Evolutionary conservation across 73 alveolate species (phyloP).

Genomic region (Paramecium bursaria): DNA sequence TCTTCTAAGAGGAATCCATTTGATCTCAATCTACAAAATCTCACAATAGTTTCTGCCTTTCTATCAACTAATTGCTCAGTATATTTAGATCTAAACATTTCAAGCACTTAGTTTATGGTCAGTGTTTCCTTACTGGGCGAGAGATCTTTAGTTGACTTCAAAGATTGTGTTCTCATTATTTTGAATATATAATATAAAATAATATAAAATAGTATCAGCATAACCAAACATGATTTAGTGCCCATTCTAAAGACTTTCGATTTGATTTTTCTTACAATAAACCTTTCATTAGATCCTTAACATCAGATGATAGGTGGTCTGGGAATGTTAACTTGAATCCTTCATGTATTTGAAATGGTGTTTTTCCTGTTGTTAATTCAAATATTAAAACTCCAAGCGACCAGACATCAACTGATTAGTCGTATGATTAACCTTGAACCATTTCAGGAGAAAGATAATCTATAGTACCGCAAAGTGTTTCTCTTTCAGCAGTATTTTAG

Average conservation of each 20-base stretch:
- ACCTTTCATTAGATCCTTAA: slow-evolving; percentile 62
- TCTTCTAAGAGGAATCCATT: slow-evolving; percentile 65
- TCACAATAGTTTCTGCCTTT: slow-evolving; percentile 56
- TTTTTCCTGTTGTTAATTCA: slow-evolving; percentile 92
- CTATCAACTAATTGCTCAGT: slow-evolving; percentile 64
- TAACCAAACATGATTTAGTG: slow-evolving; percentile 66
- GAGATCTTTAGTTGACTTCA: no score
- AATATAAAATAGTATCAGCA: neutral
- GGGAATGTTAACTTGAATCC: slow-evolving; percentile 62
- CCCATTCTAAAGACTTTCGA: slow-evolving; percentile 66
- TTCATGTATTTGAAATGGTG: slow-evolving; percentile 59
- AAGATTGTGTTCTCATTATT: no score
- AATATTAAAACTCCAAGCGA: slow-evolving; percentile 94
- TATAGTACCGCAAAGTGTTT: slow-evolving; percentile 95
- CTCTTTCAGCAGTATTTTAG: slow-evolving; percentile 66
- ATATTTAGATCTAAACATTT: slow-evolving; percentile 66
- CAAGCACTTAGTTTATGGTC: slow-evolving; percentile 57
- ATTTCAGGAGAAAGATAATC: slow-evolving; percentile 99
- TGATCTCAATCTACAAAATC: slow-evolving; percentile 68
- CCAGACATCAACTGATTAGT: slow-evolving; percentile 95
- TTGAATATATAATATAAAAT: no score
- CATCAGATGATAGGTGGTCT: slow-evolving; percentile 66
- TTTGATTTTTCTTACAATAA: slow-evolving; percentile 34
- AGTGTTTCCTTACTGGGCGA: no score
- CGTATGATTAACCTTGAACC: slow-evolving; percentile 89